Conservation (phyloP, 352 stramenopile species). For the Phytophthora kernoviae region DNA sequence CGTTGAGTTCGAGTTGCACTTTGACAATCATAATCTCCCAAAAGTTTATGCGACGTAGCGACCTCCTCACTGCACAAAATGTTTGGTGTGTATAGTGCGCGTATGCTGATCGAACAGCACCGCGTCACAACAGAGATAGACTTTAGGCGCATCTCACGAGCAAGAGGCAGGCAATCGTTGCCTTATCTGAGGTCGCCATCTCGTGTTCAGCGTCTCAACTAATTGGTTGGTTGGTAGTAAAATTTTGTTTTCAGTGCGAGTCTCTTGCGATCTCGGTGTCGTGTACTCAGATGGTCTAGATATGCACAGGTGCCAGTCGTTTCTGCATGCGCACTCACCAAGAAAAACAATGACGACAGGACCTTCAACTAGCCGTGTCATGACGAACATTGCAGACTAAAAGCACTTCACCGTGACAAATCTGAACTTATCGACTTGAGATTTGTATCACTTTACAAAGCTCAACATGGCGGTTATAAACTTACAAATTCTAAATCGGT, state of each 20-base stretch:
- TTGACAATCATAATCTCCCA: neutral
- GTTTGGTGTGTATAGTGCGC: constrained; percentile 22
- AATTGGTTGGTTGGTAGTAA: neutral
- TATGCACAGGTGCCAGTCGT: too few species aligned
- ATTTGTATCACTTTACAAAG: too few species aligned
- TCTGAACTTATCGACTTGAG: too few species aligned
- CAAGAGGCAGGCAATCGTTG: neutral
- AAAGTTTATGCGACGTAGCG: constrained; percentile 10
- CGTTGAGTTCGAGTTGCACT: neutral
- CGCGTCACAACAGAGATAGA: neutral
- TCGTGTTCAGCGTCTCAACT: neutral
- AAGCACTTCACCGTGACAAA: too few species aligned
- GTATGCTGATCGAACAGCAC: neutral
- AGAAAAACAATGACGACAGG: too few species aligned
- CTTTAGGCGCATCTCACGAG: neutral
- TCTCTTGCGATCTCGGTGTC: neutral
- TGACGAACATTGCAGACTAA: too few species aligned
- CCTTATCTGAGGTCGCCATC: neutral
- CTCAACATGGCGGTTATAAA: neutral
- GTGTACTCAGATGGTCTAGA: too few species aligned
- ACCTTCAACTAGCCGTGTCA: too few species aligned
- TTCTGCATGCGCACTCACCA: too few species aligned
- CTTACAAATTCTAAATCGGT: neutral
- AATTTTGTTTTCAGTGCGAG: neutral
- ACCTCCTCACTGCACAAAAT: constrained; percentile 6